These are phyloP conservation scores for Citeromyces hawaiiensis DNA, from an alignment of 1,139 yeast genomes.

Conservation along the genomic window DNA sequence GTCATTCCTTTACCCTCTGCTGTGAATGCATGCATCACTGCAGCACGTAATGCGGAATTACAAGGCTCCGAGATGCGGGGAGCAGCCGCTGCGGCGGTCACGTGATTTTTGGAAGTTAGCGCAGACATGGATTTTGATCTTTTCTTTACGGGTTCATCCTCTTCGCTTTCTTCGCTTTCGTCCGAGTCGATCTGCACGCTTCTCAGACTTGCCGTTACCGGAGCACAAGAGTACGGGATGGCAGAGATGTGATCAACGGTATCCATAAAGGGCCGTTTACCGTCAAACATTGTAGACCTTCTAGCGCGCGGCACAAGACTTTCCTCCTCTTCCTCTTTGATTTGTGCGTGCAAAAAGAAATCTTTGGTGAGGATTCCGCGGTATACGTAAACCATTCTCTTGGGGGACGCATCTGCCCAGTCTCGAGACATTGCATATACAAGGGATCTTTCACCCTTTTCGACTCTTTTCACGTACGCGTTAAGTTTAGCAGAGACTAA, in stretches of 20 bases:
- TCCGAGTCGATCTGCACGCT: slow-evolving; percentile 11
- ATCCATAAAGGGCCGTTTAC: slow-evolving; percentile 10
- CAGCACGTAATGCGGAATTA: slow-evolving; percentile 64
- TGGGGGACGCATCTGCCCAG: slow-evolving; percentile 84
- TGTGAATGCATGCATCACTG: slow-evolving; percentile 44
- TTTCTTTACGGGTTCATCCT: slow-evolving; percentile 23
- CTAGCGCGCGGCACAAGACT: slow-evolving; percentile 20
- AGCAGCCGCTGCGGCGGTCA: slow-evolving; percentile 66
- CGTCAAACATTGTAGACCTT: slow-evolving; percentile 36
- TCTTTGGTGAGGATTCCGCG: slow-evolving; percentile 64
- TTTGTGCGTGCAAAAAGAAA: slow-evolving; percentile 55
- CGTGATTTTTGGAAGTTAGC: slow-evolving; percentile 30
- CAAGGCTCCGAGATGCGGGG: slow-evolving; percentile 72
- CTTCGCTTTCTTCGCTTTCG: slow-evolving; percentile 12
- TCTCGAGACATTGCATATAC: slow-evolving; percentile 68
- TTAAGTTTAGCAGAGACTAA: slow-evolving; percentile 70
- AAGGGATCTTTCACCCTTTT: slow-evolving; percentile 59
- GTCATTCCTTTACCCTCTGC: neutral
- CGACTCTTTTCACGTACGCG: slow-evolving; percentile 74
- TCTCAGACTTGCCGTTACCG: slow-evolving; percentile 55
- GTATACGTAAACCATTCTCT: slow-evolving; percentile 78
- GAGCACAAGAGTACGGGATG: slow-evolving; percentile 64
- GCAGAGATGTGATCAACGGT: slow-evolving; percentile 19
- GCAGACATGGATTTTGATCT: slow-evolving; percentile 56
- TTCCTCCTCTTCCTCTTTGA: slow-evolving; percentile 11